These are phyloP conservation scores for Brettanomyces nanus DNA, from an alignment of 805 yeast genomes.

Conservation along the genomic window DNA sequence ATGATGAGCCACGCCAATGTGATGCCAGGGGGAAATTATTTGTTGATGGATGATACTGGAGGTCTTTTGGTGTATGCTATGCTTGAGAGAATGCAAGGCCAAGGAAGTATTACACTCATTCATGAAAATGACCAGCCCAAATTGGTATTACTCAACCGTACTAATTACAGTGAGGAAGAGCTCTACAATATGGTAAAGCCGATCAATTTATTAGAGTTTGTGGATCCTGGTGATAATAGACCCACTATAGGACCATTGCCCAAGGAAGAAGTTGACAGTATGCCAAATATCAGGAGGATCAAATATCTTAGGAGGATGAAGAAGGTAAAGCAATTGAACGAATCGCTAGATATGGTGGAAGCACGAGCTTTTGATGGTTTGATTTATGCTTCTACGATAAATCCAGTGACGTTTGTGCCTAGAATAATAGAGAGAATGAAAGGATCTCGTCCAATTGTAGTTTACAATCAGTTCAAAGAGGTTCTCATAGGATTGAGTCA, in stretches of 20 bases:
- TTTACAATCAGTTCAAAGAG: slow-evolving; percentile 79
- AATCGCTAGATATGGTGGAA: slow-evolving; percentile 41
- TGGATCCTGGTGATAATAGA: slow-evolving; percentile 62
- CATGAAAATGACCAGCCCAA: slow-evolving; percentile 96
- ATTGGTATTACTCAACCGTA: slow-evolving; percentile 56
- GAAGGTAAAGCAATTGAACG: slow-evolving; percentile 44
- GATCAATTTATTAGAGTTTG: slow-evolving; percentile 69
- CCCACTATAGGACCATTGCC: slow-evolving; percentile 36
- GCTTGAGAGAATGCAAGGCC: slow-evolving; percentile 85
- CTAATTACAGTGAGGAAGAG: slow-evolving; percentile 51
- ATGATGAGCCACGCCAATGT: slow-evolving; percentile 73
- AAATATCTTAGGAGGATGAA: slow-evolving; percentile 61
- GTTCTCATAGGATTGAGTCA: slow-evolving; percentile 66
- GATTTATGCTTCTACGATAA: slow-evolving; percentile 63
- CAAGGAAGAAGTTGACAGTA: slow-evolving; percentile 42
- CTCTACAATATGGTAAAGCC: slow-evolving; percentile 53
- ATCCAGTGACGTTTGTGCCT: slow-evolving; percentile 58
- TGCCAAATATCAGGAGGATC: slow-evolving; percentile 52
- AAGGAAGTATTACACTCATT: slow-evolving; percentile 55
- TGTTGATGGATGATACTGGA: slow-evolving; percentile 90
- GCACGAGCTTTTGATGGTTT: slow-evolving; percentile 64
- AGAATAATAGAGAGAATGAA: slow-evolving; percentile 54
- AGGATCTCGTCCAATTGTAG: slow-evolving; percentile 82
- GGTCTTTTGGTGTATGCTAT: slow-evolving; percentile 81
- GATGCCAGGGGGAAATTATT: slow-evolving; percentile 81